These are phyloP conservation scores for Monosporozyma servazzii DNA, from an alignment of 805 yeast species.

Conservation along the genomic window DNA sequence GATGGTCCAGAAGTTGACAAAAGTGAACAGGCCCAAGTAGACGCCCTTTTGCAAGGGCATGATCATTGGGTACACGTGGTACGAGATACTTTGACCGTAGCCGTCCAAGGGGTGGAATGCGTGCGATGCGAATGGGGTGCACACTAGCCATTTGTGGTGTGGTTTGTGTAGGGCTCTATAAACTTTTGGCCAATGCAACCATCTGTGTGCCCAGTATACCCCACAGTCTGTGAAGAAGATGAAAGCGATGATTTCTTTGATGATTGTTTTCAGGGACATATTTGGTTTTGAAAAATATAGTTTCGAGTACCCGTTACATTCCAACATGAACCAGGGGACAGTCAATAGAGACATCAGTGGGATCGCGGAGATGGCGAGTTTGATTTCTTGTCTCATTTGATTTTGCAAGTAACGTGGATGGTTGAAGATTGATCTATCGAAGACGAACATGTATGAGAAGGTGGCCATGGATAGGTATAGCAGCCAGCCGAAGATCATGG, in stretches of 20 bases:
- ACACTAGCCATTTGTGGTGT: conserved; percentile 98
- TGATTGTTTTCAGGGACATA: conserved; percentile 60
- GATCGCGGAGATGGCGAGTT: conserved; percentile 69
- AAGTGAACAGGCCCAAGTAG: conserved; percentile 72
- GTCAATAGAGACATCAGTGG: conserved; percentile 86
- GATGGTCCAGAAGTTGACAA: conserved; percentile 96
- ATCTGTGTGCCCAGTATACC: conserved; percentile 83
- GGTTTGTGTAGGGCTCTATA: conserved; percentile 90
- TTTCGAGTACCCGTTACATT: conserved; percentile 73
- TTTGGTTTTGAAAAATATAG: conserved; percentile 55
- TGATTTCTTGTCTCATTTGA: conserved; percentile 79
- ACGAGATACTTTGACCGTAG: conserved; percentile 84
- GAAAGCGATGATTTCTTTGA: conserved; percentile 65
- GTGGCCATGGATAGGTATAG: conserved; percentile 69
- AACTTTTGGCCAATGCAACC: conserved; percentile 85
- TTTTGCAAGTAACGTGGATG: conserved; percentile 94
- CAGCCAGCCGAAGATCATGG: conserved; percentile 80
- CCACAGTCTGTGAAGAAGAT: conserved; percentile 91
- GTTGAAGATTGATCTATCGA: conserved; percentile 82
- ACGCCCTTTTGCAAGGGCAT: conserved; percentile 88
- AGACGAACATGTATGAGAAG: conserved; percentile 66
- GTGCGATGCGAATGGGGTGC: conserved; percentile 96
- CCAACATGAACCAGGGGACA: conserved; percentile 81
- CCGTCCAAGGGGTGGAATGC: conserved; percentile 99
- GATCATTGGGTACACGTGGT: conserved; percentile 82